Evolutionary conservation across 2,329 filamentous ascomycete genomes (phyloP).

Genomic region (Stemphylium lycopersici): DNA sequence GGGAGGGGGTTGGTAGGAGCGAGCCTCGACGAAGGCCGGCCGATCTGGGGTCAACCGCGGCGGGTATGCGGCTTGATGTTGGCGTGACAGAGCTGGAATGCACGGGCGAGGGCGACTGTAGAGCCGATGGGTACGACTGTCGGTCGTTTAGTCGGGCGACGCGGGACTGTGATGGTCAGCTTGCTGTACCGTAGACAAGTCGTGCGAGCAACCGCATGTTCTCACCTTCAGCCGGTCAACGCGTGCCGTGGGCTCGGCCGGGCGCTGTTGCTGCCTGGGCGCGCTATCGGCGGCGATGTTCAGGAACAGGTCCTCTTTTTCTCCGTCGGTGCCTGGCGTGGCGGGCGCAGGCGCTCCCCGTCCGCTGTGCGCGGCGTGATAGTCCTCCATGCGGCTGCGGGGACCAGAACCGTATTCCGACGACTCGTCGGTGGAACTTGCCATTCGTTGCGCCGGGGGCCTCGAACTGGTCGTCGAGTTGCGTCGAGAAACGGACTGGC

Average conservation of each 20-base stretch:
- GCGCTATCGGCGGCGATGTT: conserved; percentile 50
- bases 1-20: conserved; percentile 38
- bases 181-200: background rate
- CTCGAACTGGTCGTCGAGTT: conserved; percentile 27
- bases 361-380: conserved; percentile 22
- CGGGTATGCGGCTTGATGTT: conserved; percentile 37
- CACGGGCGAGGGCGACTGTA: conserved; percentile 35
- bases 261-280: conserved; percentile 26
- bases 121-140: conserved; percentile 42
- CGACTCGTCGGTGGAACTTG: conserved; percentile 38
- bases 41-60: conserved; percentile 35
- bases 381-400: conserved; percentile 33
- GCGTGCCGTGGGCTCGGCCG: conserved; percentile 34
- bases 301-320: conserved; percentile 51
- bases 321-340: conserved; percentile 29
- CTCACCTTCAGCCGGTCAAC: conserved; percentile 42
- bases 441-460: conserved; percentile 32
- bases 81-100: conserved; percentile 32
- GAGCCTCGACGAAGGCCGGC: conserved; percentile 40
- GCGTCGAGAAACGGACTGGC: conserved; percentile 19
- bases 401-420: conserved; percentile 40
- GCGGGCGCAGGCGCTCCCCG: conserved; percentile 21
- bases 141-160: conserved; percentile 45
- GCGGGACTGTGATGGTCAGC: conserved; percentile 39
- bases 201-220: background rate